Conservation (phyloP, 2,329 filamentous ascomycete genomes). For the Arthroderma sp. region DNA sequence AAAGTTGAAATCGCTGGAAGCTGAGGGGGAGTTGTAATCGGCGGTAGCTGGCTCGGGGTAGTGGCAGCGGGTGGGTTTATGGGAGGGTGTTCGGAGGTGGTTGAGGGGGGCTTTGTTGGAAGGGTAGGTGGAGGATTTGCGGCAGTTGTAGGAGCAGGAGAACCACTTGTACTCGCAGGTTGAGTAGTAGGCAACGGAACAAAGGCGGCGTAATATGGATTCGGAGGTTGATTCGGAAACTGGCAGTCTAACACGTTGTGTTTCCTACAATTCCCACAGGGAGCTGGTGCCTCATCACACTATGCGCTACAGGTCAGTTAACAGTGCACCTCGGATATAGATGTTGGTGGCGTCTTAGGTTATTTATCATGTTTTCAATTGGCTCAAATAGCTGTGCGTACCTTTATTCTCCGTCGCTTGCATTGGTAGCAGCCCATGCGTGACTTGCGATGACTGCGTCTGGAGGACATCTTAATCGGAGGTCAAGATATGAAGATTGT, state of each 20-base stretch:
- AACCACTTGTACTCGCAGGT: not conserved
- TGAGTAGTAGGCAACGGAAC: not conserved
- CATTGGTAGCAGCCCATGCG: constrained; percentile 25
- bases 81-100: constrained; percentile 1
- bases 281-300: constrained; percentile 19
- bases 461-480: constrained; percentile 12
- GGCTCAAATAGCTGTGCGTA: constrained; percentile 11
- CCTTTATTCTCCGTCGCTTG: constrained; percentile 27
- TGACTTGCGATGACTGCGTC: constrained; percentile 26
- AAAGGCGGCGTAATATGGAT: not conserved
- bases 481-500: not conserved
- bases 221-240: constrained; percentile 11
- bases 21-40: constrained; percentile 4
- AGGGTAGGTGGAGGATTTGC: not conserved
- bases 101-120: not conserved
- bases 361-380: not conserved
- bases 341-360: not conserved
- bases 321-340: not conserved
- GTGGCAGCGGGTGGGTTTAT: not conserved
- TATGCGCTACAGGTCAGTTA: constrained; percentile 8
- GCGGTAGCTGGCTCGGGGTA: not conserved
- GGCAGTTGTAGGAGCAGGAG: not conserved
- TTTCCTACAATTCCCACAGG: constrained; percentile 19
- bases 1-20: constrained; percentile 8
- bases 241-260: constrained; percentile 19